phyloP scores from a whole-genome alignment of 768 basidiomycete species.

The Lanmaoa pseudosensibilis region DNA sequence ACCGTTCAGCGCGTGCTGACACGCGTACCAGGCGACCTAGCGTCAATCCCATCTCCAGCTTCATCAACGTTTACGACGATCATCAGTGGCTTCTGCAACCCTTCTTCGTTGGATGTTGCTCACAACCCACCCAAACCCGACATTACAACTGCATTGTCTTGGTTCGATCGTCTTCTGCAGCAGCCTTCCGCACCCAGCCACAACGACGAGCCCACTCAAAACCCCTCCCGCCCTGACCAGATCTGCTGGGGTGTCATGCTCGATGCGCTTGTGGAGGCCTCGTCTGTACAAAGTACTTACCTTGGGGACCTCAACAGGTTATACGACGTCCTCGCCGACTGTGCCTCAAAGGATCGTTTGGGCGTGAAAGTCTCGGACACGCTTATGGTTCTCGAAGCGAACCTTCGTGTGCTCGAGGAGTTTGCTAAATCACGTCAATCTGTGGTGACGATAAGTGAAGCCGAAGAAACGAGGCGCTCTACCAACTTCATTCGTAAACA shows the following conservation, averaged over 20 bases:
- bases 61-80: constrained; percentile 63
- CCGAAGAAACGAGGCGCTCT: constrained; percentile 10
- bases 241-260: constrained; percentile 62
- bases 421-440: constrained; percentile 1
- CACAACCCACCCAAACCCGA: constrained; percentile 39
- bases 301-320: constrained; percentile 57
- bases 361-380: constrained; percentile 39
- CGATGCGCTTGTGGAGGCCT: constrained; percentile 46
- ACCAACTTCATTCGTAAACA: constrained; percentile 32
- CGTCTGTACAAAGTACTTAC: constrained; percentile 35
- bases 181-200: constrained; percentile 37
- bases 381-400: constrained; percentile 44
- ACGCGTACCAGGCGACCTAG: constrained; percentile 19
- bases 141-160: constrained; percentile 58
- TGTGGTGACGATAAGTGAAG: not conserved
- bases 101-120: constrained; percentile 28
- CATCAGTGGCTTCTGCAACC: constrained; percentile 62
- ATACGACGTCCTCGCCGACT: constrained; percentile 41
- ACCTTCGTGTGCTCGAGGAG: constrained; percentile 36
- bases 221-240: constrained; percentile 51
- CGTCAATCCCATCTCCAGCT: constrained; percentile 54
- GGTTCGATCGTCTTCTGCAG: constrained; percentile 67
- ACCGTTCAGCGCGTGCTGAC: not conserved
- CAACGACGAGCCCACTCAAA: constrained; percentile 44
- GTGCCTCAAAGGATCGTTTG: constrained; percentile 37